Evolutionary conservation across 805 yeast genomes (phyloP).

Genomic region (Starmerella ratchasimensis): DNA sequence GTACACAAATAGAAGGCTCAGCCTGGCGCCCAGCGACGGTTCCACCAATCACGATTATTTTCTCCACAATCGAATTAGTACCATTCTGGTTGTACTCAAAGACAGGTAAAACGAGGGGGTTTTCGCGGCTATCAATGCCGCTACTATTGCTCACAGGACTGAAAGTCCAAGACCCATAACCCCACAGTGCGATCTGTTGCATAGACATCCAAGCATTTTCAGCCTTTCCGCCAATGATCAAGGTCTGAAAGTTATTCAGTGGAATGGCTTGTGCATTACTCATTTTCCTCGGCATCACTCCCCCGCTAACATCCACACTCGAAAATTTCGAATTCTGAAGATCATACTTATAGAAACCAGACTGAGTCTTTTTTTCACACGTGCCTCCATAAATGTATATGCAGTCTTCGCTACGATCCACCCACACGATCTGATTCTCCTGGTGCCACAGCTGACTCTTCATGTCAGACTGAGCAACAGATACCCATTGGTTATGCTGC

Average conservation of each 20-base stretch:
- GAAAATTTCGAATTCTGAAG: slow-evolving; percentile 14
- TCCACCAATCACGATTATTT: slow-evolving; percentile 52
- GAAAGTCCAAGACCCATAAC: slow-evolving; percentile 56
- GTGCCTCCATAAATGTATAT: slow-evolving; percentile 25
- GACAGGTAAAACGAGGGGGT: slow-evolving; percentile 43
- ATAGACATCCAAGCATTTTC: slow-evolving; percentile 53
- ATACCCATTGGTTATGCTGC: slow-evolving; percentile 17
- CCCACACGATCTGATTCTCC: slow-evolving; percentile 22
- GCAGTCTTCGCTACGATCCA: slow-evolving; percentile 14
- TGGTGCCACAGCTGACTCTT: slow-evolving; percentile 17
- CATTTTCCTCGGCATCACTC: slow-evolving; percentile 21
- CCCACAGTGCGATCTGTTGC: slow-evolving; percentile 64
- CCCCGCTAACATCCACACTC: slow-evolving; percentile 1
- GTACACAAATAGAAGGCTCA: slow-evolving; percentile 32
- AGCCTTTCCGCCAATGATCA: slow-evolving; percentile 53
- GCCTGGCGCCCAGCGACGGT: slow-evolving; percentile 29
- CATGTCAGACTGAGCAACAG: slow-evolving; percentile 14
- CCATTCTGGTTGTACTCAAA: slow-evolving; percentile 25
- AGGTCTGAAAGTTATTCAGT: slow-evolving; percentile 12
- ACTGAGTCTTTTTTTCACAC: slow-evolving; percentile 18
- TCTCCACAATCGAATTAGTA: slow-evolving; percentile 6
- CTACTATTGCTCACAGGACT: slow-evolving; percentile 24
- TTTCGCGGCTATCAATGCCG: slow-evolving; percentile 39
- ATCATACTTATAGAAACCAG: slow-evolving; percentile 19
- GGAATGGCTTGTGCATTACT: slow-evolving; percentile 17